Evolutionary conservation across 164 flowering plant genomes (phyloP), one percentile per base, ranked within the genome.

Genomic region (Vitis rotundifolia): DNA sequence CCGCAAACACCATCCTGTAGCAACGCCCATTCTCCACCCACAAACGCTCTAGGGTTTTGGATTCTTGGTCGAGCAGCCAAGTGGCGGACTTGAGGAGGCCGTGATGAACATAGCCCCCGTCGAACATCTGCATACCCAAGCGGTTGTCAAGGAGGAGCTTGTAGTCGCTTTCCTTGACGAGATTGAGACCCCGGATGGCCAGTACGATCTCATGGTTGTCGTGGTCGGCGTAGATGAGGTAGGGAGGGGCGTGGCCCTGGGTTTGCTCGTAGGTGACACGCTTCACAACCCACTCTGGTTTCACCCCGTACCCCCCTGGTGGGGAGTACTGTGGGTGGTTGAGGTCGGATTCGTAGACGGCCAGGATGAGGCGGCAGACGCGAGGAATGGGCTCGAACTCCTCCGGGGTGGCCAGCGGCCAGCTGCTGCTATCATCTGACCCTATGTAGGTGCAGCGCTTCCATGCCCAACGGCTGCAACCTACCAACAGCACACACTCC

Each of bases 341-440:
- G 77, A 92, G 88, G 64, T 92, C 97, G 14, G 81, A 73, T 66
- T 94, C 98, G 75, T 92, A 89, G 67, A 91, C 89, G 64, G 99
- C 97, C 26, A 94, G 83, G 68, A 92, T 91, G 5, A 74, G 13
- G 53, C 95, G 86, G 81, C 97, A 94, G 63, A 87, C 15, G 50
- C 92, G 92, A 0, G 99, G 97, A 31, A 94, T 71, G 15, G 91
- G 82, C 7, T 80, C 87, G 83, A 94, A 88, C 26, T 94, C 99
- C 7, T 84, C 91, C 8, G 84, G 37, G n/a, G 94, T 85, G 61
- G 95, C 93, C 9, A 49, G 18, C 2, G 91, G 61, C 99, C 97
- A 94, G 5, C 86, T 71, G 59, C 73, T 72, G 73, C 93, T 89
- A 82, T 91, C 97, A 74, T 91, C 80, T 76, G 89, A 76, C 66